A percentile compares a stretch with the other conserved stretches of the same genome.
Conservation (phyloP, 345 rosid genomes). For the Clarkia xantiana region DNA sequence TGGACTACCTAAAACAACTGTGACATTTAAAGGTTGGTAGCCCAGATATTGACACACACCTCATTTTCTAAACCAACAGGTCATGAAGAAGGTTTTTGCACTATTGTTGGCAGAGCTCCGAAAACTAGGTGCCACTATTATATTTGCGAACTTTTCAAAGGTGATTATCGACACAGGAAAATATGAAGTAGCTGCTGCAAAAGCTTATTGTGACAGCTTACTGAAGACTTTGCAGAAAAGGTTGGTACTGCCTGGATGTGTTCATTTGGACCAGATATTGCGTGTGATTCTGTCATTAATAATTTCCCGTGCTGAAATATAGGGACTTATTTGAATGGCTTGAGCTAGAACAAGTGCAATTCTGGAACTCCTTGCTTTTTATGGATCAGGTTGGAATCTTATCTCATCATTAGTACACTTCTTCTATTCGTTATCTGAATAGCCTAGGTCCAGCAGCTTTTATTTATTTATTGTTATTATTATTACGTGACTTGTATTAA, state of each 20-base stretch:
- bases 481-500: no score
- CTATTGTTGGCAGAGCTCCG: slow-evolving; percentile 81
- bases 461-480: background rate
- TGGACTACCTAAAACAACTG: no score
- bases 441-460: no score
- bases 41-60: no score
- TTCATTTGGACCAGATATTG: slow-evolving; percentile 2
- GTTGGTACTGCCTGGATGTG: slow-evolving; percentile 23
- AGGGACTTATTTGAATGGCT: slow-evolving; percentile 87
- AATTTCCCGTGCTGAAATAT: slow-evolving; percentile 14
- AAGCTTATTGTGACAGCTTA: slow-evolving; percentile 81
- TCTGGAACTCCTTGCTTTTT: slow-evolving; percentile 85
- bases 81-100: slow-evolving; percentile 97
- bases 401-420: background rate
- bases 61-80: slow-evolving; percentile 20
- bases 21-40: no score
- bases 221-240: slow-evolving; percentile 58
- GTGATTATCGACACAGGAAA: slow-evolving; percentile 78
- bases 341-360: slow-evolving; percentile 66
- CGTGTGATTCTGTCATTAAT: slow-evolving; percentile 6
- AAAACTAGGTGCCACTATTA: slow-evolving; percentile 79
- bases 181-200: slow-evolving; percentile 53
- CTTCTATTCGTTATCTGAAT: no score
- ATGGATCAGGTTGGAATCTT: slow-evolving; percentile 74
- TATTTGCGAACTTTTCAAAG: slow-evolving; percentile 85